Base-by-base conservation (phyloP, 139 green algal species). In the Coelastrella sp. region DNA sequence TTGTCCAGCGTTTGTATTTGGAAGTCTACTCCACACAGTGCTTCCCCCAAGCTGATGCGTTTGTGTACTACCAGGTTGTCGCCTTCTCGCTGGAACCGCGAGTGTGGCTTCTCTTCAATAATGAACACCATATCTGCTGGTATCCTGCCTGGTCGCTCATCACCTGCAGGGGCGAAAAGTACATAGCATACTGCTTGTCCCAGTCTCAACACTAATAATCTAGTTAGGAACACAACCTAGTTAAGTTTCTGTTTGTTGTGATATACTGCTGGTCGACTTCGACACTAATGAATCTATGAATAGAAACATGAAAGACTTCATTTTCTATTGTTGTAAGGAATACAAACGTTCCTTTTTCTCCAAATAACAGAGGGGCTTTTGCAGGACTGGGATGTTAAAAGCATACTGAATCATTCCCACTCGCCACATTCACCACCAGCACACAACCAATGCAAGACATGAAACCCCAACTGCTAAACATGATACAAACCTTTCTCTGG, bases 41-140 rank as follows among this genome's bases (percentile, higher is more conserved):
- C 96, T 66, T 97, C 95, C 3, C 87, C 56, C 5, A 97, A 90
- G 11, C 92, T 80, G 73, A 88, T 17, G 3, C 94, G 76, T 57
- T 91, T 85, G 59, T 83, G 59, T 47, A 96, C 71, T 4, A 97
- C 64, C n/a, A 99, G 93, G 93, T 99, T 96, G 89, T 97, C 94
- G 59, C 96, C 96, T 14, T 99, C 96, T 7, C 98, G 92, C 74
- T 89, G 93, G 89, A 99, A 99, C 5, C 79, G 84, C 0, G 94
- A 20, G 91, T 99, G 97, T 60, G 96, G 95, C 95, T 99, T 98
- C 92, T 99, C 98, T 8, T 98, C 93, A 17, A 99, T 85, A 16
- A 98, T 86, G 85, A 99, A 99, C 20, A 99, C 93, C 4, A 99
- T 94, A 94, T 99, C 98, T 23, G 96, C 95, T 14, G 98, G 85